Percentiles rank a stretch among this genome's conserved stretches.
phyloP scores from a whole-genome alignment of 129 eudicot genomes.

The Mikania micrantha region DNA sequence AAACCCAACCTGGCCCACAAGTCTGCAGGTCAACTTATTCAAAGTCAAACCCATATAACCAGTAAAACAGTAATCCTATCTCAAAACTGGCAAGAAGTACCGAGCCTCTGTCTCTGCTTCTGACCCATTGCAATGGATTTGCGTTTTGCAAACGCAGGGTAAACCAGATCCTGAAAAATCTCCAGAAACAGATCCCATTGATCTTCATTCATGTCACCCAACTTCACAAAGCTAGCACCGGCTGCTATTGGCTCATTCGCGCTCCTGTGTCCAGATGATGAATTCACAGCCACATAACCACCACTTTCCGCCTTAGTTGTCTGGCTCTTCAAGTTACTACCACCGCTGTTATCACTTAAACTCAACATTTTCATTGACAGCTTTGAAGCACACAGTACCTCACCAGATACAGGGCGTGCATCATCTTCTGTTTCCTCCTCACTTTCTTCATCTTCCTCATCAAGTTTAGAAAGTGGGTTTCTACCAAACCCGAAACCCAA shows the following conservation, averaged over 20 bases:
- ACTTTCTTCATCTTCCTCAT: slow-evolving; percentile 35
- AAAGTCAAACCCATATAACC: slow-evolving; percentile 30
- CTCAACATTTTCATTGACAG: slow-evolving; percentile 40
- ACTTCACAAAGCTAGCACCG: slow-evolving; percentile 72
- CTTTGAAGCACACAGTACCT: slow-evolving; percentile 33
- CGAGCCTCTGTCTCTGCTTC: slow-evolving; percentile 90
- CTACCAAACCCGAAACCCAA: slow-evolving; percentile 39
- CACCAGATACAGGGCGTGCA: background rate
- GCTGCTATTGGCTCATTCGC: slow-evolving; percentile 83
- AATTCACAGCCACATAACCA: slow-evolving; percentile 37
- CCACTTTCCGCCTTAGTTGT: slow-evolving; percentile 25
- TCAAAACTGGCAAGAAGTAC: slow-evolving; percentile 99
- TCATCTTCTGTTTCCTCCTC: slow-evolving; percentile 16
- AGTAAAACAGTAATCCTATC: slow-evolving; percentile 12
- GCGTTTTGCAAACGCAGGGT: slow-evolving; percentile 56
- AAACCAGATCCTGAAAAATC: slow-evolving; percentile 62
- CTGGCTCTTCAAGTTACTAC: background rate
- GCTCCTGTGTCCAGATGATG: slow-evolving; percentile 86
- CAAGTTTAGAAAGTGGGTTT: slow-evolving; percentile 67
- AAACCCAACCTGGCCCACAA: slow-evolving; percentile 13
- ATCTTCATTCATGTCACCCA: slow-evolving; percentile 76
- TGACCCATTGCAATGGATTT: slow-evolving; percentile 56
- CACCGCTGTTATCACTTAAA: slow-evolving; percentile 46
- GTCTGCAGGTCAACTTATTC: slow-evolving; percentile 20
- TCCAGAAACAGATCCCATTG: slow-evolving; percentile 79